A percentile compares a stretch with the other conserved stretches of the same genome.
Conservation (phyloP, 768 basidiomycete species). For the Dacryopinax primogenitus region DNA sequence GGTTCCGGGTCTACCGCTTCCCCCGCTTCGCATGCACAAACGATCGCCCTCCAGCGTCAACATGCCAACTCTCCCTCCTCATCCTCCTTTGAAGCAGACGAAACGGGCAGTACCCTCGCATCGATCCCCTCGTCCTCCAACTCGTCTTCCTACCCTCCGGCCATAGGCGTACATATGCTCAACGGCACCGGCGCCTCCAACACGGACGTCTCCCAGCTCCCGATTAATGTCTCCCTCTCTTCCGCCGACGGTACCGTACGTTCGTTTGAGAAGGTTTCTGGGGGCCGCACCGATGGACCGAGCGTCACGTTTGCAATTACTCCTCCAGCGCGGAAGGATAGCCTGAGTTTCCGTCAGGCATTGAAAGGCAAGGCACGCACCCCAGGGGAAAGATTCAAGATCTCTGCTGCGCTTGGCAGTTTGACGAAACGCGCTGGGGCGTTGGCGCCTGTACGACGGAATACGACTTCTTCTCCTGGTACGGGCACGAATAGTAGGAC, state of each 20-base stretch:
- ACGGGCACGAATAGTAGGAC: not conserved
- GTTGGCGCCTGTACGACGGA: not conserved
- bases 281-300: not conserved
- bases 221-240: too few species aligned
- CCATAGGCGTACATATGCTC: not conserved
- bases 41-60: not conserved
- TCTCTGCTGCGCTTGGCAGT: not conserved
- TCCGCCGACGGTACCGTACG: not conserved
- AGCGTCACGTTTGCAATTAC: not conserved
- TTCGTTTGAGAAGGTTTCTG: not conserved
- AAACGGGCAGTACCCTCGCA: conserved; percentile 1
- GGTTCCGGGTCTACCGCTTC: not conserved
- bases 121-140: not conserved
- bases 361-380: not conserved
- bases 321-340: not conserved
- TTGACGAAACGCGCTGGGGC: not conserved
- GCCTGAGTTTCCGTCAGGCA: not conserved
- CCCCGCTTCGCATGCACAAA: not conserved
- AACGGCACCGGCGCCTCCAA: not conserved
- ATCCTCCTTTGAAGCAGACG: not conserved
- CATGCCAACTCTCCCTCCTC: conserved; percentile 1
- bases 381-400: not conserved
- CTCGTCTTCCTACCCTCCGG: not conserved
- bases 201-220: not conserved
- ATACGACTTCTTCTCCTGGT: not conserved